Evolutionary conservation across 768 basidiomycete species (phyloP).

Genomic region (Mycena albidolilacea): DNA sequence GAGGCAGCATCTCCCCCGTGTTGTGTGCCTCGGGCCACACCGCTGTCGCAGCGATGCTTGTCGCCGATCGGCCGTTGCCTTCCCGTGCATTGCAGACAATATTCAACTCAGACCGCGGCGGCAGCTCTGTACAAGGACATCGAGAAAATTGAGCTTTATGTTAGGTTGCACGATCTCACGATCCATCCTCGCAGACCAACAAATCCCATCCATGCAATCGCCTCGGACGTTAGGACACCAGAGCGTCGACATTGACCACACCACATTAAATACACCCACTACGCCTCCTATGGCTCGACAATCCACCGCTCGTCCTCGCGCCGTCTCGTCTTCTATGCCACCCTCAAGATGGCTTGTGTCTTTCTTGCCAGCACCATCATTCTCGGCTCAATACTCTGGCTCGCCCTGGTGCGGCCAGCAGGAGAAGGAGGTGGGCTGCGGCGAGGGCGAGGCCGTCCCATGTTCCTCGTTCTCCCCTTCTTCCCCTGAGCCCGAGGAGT

Average conservation of each 20-base stretch:
- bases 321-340: conserved; percentile 81
- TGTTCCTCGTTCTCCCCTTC: conserved; percentile 60
- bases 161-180: too few species aligned
- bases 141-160: too few species aligned
- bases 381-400: conserved; percentile 84
- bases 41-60: too few species aligned
- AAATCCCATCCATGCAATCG: too few species aligned
- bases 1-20: too few species aligned
- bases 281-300: conserved; percentile 67
- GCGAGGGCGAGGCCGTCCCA: conserved; percentile 65
- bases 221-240: too few species aligned
- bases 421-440: conserved; percentile 73
- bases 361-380: conserved; percentile 79
- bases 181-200: too few species aligned
- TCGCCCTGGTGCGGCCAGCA: conserved; percentile 88
- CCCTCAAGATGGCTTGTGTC: conserved; percentile 86
- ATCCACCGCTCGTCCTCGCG: conserved; percentile 57
- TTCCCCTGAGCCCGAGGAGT: conserved; percentile 54
- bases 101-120: too few species aligned
- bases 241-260: conserved; percentile 61
- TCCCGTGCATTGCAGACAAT: too few species aligned
- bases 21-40: too few species aligned
- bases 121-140: too few species aligned
- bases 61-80: too few species aligned
- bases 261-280: conserved; percentile 60